Base-by-base conservation (phyloP, 2,329 filamentous ascomycete species). In the Nemania serpens region DNA sequence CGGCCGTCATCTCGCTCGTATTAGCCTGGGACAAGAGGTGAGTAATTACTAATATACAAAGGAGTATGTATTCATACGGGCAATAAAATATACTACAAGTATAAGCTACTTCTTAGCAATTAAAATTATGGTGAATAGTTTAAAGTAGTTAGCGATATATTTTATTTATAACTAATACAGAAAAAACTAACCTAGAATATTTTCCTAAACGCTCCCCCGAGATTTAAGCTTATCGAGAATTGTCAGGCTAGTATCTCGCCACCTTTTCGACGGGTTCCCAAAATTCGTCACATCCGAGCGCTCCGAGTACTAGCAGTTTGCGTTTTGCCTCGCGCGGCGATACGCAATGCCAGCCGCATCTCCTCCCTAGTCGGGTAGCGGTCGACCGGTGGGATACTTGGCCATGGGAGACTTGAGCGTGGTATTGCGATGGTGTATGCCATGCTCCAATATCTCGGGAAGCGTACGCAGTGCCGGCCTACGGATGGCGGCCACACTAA, bases 201-300 rank as follows among this genome's bases (percentile, higher is more conserved):
- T 55, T 58, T 58, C 61, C 84, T 87, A 90, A 85, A 87, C 89
- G 0, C 85, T 84, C 1, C 85, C 84, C 41, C 74, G 68, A 65
- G 89, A 90, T 75, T 91, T 88, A 0, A 63, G 39, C 69, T 91
- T 86, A 33, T 70, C 59, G 56, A 91, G 75, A 36, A 90, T 86
- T 68, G 3, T 86, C 82, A 29, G 77, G 71, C 81, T 88, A 91
- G 66, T 86, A 87, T 36, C 75, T 61, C 2, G 84, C 87, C n/a
- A 91, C 84, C 62, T 86, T 85, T 34, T 76, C 74, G 0, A 79
- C 79, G 9, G 89, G 89, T 70, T 91, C 89, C 0, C 66, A 68
- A 71, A 89, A 90, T 0, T 83, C 87, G 3, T 88, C 89, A 67
- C 88, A 91, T 0, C 89, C 89, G 51, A 91, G 70, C 0, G 89